Evolutionary conservation across 257 asterid species (phyloP), one percentile per base, ranked within the genome.

Genomic region (Penstemon barbatus): DNA sequence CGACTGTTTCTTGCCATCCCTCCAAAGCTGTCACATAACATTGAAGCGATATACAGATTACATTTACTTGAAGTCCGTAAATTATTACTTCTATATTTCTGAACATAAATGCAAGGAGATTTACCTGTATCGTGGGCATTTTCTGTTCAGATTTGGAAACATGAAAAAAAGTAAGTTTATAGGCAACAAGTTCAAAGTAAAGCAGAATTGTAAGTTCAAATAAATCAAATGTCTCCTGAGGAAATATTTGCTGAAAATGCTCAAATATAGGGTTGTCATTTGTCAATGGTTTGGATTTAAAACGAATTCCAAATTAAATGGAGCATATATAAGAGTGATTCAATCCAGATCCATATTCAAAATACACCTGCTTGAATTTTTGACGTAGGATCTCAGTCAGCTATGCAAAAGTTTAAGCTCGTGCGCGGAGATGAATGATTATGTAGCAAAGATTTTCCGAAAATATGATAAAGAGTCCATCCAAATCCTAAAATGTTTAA

Each of bases 51-150:
- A 62, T 43, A 12, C 67, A 8, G 15, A 4, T 6, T 6, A 18
- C 7, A 13, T 5, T n/a, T 42, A 3, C 13, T 12, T 61, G 50
- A 10, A 8, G 1, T 25, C 10, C 4, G 49, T 8, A 45, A 43
- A 19, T 41, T 61, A 12, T 39, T 39, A 4, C n/a, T 10, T 10
- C 41, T 3, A 49, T 57, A 25, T 57, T 41, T 40, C 11, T 2
- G 9, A 25, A 36, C 44, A 42, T 10, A 56, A 64, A 48, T 40
- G 49, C 46, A 36, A 65, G 15, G 64, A 33, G 70, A 41, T 49
- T 72, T 85, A 92, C 97, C 98, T 90, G 97, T 72, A 92, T 80
- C 8, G 97, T 84, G 3, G 97, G 98, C 98, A 92, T 92, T 91
- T 89, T 92, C 98, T 92, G 93, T 76, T 58, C 73, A 75, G 38